Evolutionary conservation across 2,329 filamentous ascomycete species (phyloP).

Genomic region (Trichocomaceae sp.): DNA sequence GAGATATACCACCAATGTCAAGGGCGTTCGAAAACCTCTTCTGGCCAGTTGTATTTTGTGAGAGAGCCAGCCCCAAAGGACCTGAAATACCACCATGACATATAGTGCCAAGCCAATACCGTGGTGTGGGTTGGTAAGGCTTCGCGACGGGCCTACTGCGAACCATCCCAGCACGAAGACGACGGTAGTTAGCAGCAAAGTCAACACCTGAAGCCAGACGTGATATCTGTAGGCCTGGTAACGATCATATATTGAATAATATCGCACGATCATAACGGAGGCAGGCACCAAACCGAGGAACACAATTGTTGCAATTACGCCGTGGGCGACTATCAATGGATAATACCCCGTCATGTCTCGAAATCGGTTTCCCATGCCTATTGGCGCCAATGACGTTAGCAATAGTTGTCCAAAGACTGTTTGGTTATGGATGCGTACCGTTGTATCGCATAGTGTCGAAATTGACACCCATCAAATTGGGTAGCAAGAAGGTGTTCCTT

Average conservation of each 20-base stretch:
- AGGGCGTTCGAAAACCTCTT: constrained; percentile 48
- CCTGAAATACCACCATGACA: constrained; percentile 53
- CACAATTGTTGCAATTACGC: constrained; percentile 53
- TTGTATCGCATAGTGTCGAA: constrained; percentile 63
- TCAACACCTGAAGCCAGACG: constrained; percentile 58
- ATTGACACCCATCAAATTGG: constrained; percentile 58
- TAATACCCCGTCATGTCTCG: constrained; percentile 53
- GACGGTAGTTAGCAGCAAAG: constrained; percentile 55
- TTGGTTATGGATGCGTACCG: constrained; percentile 37
- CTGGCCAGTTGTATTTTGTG: constrained; percentile 49
- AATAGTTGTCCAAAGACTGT: background rate
- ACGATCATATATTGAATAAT: constrained; percentile 50
- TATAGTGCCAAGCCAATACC: constrained; percentile 60
- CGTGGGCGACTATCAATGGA: constrained; percentile 53
- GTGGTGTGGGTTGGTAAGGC: constrained; percentile 60
- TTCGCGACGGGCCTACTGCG: constrained; percentile 55
- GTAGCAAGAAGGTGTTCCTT: constrained; percentile 57
- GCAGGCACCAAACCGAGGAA: constrained; percentile 56
- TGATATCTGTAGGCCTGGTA: constrained; percentile 54
- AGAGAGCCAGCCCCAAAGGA: constrained; percentile 53
- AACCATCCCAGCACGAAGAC: constrained; percentile 57
- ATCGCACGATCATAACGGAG: constrained; percentile 55
- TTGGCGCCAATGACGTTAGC: background rate
- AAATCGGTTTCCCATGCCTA: constrained; percentile 63
- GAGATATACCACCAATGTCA: constrained; percentile 51